Evolutionary conservation across 192 early-diverging fungal species (phyloP).

Genomic region (Cetraspora pellucida): DNA sequence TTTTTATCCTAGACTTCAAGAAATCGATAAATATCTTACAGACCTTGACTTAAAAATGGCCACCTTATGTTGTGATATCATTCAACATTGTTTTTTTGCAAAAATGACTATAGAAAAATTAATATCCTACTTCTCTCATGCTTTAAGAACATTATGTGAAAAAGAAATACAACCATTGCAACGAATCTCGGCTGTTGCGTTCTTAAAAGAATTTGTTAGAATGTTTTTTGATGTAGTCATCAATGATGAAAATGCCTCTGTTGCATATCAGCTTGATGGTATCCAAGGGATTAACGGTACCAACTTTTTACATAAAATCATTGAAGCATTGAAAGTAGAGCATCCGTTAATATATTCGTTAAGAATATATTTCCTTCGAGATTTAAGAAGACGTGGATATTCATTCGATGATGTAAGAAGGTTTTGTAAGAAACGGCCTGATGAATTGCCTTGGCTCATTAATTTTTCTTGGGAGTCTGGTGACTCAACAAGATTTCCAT

Average conservation of each 20-base stretch:
- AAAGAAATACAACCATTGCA: too few relatives aligned
- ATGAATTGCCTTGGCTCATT: constrained; percentile 24
- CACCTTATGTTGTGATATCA: constrained; percentile 33
- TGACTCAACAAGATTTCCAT: neutral
- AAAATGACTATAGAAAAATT: neutral
- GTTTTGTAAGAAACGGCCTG: constrained; percentile 14
- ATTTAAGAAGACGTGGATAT: constrained; percentile 21
- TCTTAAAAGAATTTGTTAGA: too few relatives aligned
- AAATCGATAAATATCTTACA: constrained; percentile 14
- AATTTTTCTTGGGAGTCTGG: constrained; percentile 12
- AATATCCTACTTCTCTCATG: too few relatives aligned
- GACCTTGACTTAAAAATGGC: constrained; percentile 13
- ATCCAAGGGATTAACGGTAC: too few relatives aligned
- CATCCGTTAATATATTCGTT: neutral
- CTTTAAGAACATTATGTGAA: too few relatives aligned
- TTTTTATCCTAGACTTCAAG: neutral
- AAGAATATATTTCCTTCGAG: constrained; percentile 28
- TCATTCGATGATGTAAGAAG: constrained; percentile 23
- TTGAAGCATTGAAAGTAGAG: too few relatives aligned
- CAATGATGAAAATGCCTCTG: too few relatives aligned
- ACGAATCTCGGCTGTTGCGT: too few relatives aligned
- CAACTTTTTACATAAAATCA: too few relatives aligned
- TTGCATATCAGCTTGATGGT: too few relatives aligned
- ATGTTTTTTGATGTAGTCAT: too few relatives aligned
- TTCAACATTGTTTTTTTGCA: constrained; percentile 20